Base-by-base conservation (phyloP, 192 early-diverging fungal genomes). In the Podila epicladia region DNA sequence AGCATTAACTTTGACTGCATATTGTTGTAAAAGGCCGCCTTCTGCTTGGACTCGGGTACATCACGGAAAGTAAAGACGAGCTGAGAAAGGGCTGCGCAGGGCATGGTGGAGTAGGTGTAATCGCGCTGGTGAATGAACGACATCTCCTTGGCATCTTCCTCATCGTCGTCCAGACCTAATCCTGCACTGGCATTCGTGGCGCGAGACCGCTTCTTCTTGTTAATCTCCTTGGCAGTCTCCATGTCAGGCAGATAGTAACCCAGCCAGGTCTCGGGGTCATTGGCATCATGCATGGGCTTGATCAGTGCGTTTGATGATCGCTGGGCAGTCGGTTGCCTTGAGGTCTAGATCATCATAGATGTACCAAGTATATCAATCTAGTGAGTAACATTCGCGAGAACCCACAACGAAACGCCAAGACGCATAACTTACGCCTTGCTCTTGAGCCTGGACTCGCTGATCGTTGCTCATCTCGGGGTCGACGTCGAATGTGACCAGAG, bases 401-500 rank as follows among this genome's bases (percentile, higher is more conserved):
- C 0, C 20, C 20, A 55, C 17, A n/a, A 55, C 19, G 22, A n/a
- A 55, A 24, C 5, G 24, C n/a, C 53, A 55, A 5, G 53, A 9
- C 65, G 31, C 55, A 29, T 28, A 20, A n/a, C 77, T 51, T 80
- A 80, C 77, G 9, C 77, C 77, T 73, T 80, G 66, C 2, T 69
- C 71, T 22, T 65, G 71, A 20, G 48, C 4, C 17, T 66, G 64
- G 2, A 50, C 62, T 12, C 64, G 41, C n/a, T 66, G 59, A 26
- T 80, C 77, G 49, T 80, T 80, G 48, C 28, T 80, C 66, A 80
- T 80, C 33, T 80, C 82, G 19, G 89, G 89, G 38, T 88, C 86
- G 12, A 74, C 83, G 62, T 76, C 76, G 67, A 88, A 90, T 17
- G 87, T 86, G 17, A 83, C 86, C 32, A 87, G 64, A 28, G 83